These are phyloP conservation scores for Xylaria flabelliformis DNA, from an alignment of 495 filamentous ascomycete genomes.

Conservation along the genomic window DNA sequence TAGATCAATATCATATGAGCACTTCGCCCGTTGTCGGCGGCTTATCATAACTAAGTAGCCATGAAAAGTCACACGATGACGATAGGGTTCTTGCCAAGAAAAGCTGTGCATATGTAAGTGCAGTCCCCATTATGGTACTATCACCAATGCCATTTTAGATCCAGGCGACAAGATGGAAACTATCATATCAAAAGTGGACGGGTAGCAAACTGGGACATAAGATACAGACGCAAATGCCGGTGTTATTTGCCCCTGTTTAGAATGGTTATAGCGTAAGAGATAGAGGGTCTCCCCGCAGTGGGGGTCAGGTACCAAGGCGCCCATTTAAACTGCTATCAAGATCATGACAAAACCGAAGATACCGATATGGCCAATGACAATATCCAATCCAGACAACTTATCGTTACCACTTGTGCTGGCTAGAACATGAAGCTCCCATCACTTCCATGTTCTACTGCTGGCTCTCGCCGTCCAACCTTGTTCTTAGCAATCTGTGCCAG, in stretches of 20 bases:
- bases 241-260: neutral
- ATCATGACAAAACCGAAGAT: neutral
- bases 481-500: conserved; percentile 20
- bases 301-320: neutral
- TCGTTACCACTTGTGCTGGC: neutral
- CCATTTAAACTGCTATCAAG: neutral
- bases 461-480: neutral
- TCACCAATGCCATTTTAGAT: neutral
- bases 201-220: neutral
- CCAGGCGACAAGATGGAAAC: neutral
- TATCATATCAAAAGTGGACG: neutral
- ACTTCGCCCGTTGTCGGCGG: conserved; percentile 14
- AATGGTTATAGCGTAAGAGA: neutral
- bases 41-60: neutral
- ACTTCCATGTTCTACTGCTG: neutral
- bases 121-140: neutral
- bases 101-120: neutral
- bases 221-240: neutral
- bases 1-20: neutral
- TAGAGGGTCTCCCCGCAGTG: conserved; percentile 16
- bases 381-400: neutral
- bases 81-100: neutral
- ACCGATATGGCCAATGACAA: neutral
- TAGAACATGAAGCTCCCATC: neutral
- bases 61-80: neutral